A percentile compares a stretch with the other conserved stretches of the same genome.
phyloP scores from a whole-genome alignment of 2,329 filamentous ascomycete genomes.

The Nothophaeocryptopus gaeumannii region DNA sequence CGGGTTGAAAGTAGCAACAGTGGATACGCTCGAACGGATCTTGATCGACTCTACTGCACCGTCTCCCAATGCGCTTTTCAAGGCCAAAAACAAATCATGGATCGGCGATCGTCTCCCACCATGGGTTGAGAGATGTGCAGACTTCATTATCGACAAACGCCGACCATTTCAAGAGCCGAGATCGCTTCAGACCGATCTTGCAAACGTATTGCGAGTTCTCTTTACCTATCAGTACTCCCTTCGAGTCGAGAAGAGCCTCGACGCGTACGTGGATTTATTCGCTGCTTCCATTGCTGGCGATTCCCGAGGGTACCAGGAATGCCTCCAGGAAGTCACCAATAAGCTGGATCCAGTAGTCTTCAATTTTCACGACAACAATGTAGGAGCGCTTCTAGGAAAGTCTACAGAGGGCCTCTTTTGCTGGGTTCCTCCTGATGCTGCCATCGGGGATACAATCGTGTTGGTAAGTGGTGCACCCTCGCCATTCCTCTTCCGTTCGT shows the following conservation, averaged over 20 bases:
- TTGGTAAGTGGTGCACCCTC: not conserved
- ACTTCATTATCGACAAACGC: not conserved
- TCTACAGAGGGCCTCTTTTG: not conserved
- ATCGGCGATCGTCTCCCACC: no score
- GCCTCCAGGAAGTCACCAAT: no score
- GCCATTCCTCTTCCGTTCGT: not conserved
- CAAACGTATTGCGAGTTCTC: no score
- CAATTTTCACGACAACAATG: not conserved
- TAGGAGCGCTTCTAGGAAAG: not conserved
- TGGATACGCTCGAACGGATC: not conserved
- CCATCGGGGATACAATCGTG: not conserved
- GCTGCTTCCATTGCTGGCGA: no score
- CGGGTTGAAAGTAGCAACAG: not conserved
- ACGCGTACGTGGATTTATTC: no score
- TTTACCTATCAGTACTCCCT: no score
- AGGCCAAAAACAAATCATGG: no score
- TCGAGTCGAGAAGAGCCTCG: no score
- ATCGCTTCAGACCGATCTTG: no score
- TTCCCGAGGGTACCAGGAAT: no score
- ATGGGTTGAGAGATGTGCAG: no score
- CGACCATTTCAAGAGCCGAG: no score
- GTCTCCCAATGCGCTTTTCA: not conserved
- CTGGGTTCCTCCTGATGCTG: not conserved
- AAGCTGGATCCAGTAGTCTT: not conserved
- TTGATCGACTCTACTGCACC: not conserved